These are phyloP conservation scores for Mucor irregularis DNA, from an alignment of 371 early-diverging fungal species.

Conservation along the genomic window DNA sequence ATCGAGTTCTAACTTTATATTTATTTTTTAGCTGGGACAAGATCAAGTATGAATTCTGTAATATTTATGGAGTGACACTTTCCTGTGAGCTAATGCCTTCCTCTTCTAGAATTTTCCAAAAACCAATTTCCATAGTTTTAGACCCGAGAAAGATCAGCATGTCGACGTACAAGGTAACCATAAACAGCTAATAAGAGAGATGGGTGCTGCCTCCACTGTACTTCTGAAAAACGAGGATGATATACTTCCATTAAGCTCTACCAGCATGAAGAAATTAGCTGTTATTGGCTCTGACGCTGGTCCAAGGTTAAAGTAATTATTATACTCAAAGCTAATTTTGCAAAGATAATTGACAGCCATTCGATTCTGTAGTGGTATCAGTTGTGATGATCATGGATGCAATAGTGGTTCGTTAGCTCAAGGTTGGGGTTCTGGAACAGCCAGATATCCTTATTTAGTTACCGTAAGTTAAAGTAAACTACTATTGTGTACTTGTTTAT, in stretches of 20 bases:
- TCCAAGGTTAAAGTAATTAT: constrained; percentile 24
- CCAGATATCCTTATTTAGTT: constrained; percentile 59
- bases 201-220: constrained; percentile 55
- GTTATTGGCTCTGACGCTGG: constrained; percentile 61
- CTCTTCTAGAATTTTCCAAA: constrained; percentile 39
- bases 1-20: neutral
- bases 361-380: constrained; percentile 1
- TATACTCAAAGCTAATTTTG: neutral
- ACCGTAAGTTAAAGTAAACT: constrained; percentile 28
- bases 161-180: constrained; percentile 49
- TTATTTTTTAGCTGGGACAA: constrained; percentile 16
- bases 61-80: no score
- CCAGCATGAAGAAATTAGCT: constrained; percentile 25
- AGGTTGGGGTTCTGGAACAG: constrained; percentile 70
- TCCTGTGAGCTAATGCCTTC: no score
- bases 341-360: neutral
- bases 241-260: constrained; percentile 37
- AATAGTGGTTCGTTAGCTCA: constrained; percentile 54
- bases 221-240: constrained; percentile 47
- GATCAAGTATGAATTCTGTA: constrained; percentile 24
- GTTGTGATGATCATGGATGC: constrained; percentile 40
- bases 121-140: constrained; percentile 33
- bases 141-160: constrained; percentile 16
- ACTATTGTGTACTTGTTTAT: neutral
- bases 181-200: constrained; percentile 28